Evolutionary conservation across 1,284 basidiomycete species (phyloP).

Genomic region (Anthracocystis panici-leucophaei): DNA sequence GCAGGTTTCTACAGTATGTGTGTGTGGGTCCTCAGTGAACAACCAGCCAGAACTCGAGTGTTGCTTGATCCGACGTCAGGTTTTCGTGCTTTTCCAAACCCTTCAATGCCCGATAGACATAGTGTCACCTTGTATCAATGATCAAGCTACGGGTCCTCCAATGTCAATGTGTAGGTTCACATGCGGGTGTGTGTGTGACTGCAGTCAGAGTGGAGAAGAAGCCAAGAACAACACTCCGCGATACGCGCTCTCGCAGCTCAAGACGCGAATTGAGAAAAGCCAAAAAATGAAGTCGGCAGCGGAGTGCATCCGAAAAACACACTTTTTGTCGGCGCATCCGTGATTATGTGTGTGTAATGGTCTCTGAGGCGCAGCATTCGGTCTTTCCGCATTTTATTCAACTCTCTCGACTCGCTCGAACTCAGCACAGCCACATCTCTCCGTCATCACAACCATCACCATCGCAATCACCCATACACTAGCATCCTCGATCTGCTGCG

Average conservation of each 20-base stretch:
- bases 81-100: no score
- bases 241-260: slow-evolving; percentile 14
- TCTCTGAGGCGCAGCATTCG: not conserved
- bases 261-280: not conserved
- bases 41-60: not conserved
- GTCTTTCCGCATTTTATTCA: no score
- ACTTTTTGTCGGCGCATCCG: not conserved
- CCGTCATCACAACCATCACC: no score
- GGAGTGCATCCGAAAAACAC: slow-evolving; percentile 5
- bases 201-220: not conserved
- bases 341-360: not conserved
- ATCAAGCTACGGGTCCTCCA: no score
- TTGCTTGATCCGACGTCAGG: not conserved
- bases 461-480: no score
- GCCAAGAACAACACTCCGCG: slow-evolving; percentile 31
- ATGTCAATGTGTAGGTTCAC: no score
- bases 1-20: not conserved
- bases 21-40: slow-evolving; percentile 10
- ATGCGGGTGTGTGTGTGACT: not conserved
- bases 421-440: no score
- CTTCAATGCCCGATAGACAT: no score
- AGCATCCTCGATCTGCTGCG: no score
- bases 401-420: no score
- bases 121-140: no score
- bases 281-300: slow-evolving; percentile 6